These are phyloP conservation scores for Agaricus subrufescens DNA, from an alignment of 768 basidiomycete species.

Conservation along the genomic window DNA sequence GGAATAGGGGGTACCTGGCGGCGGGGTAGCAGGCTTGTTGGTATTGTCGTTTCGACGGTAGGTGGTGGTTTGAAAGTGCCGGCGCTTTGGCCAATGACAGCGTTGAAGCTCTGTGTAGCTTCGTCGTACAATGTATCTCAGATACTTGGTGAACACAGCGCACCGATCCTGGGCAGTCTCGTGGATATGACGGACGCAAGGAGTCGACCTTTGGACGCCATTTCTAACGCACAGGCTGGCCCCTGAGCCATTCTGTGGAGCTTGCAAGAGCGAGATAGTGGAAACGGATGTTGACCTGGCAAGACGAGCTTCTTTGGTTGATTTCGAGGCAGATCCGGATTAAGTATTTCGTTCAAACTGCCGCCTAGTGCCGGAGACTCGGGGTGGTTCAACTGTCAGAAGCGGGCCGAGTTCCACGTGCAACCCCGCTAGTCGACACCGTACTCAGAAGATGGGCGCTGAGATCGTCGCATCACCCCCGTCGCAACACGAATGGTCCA, in stretches of 20 bases:
- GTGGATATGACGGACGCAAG: slow-evolving; percentile 10
- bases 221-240: slow-evolving; percentile 22
- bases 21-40: slow-evolving; percentile 22
- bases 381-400: neutral
- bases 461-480: too few species aligned
- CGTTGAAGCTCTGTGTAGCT: neutral
- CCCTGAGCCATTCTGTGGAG: slow-evolving; percentile 25
- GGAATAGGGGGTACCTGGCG: slow-evolving; percentile 55
- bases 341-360: slow-evolving; percentile 1
- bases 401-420: slow-evolving; percentile 3
- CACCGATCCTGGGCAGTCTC: slow-evolving; percentile 5
- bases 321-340: neutral
- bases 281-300: slow-evolving; percentile 10
- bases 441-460: neutral
- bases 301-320: neutral
- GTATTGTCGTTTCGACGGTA: slow-evolving; percentile 21
- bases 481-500: too few species aligned
- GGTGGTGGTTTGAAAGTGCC: slow-evolving; percentile 27
- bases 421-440: neutral
- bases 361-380: neutral
- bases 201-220: slow-evolving; percentile 20
- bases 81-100: slow-evolving; percentile 21
- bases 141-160: neutral
- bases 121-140: neutral
- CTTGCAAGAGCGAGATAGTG: slow-evolving; percentile 9